Conservation (phyloP, 805 yeast genomes). For the Wickerhamiella occidentalis region DNA sequence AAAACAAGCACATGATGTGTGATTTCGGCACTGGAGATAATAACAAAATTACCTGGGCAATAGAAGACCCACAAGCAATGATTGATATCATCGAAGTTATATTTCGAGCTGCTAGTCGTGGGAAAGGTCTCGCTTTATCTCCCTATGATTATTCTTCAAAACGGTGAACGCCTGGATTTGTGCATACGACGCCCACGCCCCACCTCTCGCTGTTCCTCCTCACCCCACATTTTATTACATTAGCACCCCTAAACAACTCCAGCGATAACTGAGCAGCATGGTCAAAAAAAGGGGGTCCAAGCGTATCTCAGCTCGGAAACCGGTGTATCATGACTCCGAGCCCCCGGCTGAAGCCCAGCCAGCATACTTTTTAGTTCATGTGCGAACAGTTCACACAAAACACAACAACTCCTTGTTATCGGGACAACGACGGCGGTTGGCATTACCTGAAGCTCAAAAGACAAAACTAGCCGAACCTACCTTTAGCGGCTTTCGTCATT, state of each 20-base stretch:
- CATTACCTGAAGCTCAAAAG: conserved; percentile 8
- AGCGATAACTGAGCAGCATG: neutral
- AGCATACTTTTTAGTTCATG: conserved; percentile 4
- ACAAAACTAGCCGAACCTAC: conserved; percentile 9
- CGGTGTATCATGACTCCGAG: neutral
- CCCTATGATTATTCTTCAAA: conserved; percentile 38
- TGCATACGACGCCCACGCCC: neutral
- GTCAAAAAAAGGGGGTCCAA: neutral
- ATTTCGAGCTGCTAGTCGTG: conserved; percentile 83
- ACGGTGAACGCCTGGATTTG: neutral
- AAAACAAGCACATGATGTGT: conserved; percentile 93
- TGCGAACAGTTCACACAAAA: conserved; percentile 7
- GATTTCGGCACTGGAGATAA: conserved; percentile 98
- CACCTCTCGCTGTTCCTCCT: neutral
- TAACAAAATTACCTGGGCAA: conserved; percentile 75
- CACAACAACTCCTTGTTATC: conserved; percentile 8
- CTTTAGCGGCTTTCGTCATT: conserved; percentile 31
- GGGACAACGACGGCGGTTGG: conserved; percentile 11
- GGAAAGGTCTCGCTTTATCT: conserved; percentile 79
- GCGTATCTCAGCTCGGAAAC: neutral
- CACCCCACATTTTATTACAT: neutral
- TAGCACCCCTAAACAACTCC: neutral
- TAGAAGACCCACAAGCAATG: conserved; percentile 73
- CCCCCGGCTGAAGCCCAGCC: neutral
- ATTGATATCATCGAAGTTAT: conserved; percentile 84